Conservation (phyloP, 176 grass and related monocot genomes). For the Oryza meyeriana region DNA sequence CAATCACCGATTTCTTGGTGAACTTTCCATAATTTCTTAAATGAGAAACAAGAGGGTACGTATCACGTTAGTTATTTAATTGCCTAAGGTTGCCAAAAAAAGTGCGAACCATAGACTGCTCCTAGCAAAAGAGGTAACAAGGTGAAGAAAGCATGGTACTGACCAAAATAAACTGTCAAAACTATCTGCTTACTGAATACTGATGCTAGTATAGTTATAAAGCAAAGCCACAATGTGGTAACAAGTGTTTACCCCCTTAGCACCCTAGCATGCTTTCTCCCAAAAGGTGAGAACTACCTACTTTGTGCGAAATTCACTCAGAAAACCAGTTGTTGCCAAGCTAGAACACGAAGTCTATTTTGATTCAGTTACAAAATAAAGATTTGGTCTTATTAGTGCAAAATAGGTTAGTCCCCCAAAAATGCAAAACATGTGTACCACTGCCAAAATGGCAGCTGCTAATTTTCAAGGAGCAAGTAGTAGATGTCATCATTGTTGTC, state of each 20-base stretch:
- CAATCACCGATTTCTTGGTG: background rate
- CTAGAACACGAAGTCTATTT: conserved; percentile 16
- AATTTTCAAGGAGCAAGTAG: background rate
- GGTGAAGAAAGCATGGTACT: background rate
- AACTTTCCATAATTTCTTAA: conserved; percentile 12
- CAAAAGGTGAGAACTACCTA: background rate
- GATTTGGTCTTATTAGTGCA: background rate
- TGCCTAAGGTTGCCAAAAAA: conserved; percentile 1
- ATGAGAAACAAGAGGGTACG: background rate
- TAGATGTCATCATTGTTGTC: background rate
- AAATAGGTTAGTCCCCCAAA: conserved; percentile 3
- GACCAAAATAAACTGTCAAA: conserved; percentile 11
- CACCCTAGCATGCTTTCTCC: conserved; percentile 6
- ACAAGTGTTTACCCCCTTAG: background rate
- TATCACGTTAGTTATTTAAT: conserved; percentile 27
- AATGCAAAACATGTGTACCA: background rate
- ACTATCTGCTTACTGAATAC: background rate
- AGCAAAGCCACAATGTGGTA: background rate
- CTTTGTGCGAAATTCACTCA: background rate
- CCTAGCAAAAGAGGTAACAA: background rate
- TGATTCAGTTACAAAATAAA: background rate
- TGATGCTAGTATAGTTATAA: background rate
- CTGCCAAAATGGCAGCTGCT: background rate
- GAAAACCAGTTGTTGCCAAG: conserved; percentile 1
- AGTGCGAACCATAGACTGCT: background rate